A percentile compares a stretch with the other conserved stretches of the same genome.
Conservation (phyloP, 306 rosid genomes). For the Carpinus viminea region DNA sequence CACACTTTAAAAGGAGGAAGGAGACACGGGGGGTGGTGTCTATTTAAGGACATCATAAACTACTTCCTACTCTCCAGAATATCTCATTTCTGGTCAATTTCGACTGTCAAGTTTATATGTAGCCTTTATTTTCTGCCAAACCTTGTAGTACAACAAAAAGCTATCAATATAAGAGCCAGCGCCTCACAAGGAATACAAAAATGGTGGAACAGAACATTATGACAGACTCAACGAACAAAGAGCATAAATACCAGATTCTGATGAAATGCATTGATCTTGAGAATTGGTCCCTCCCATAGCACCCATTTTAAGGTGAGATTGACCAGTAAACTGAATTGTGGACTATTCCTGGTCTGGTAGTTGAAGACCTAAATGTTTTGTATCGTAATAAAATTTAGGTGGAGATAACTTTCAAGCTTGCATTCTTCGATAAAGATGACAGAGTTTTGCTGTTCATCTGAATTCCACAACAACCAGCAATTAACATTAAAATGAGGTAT, state of each 20-base stretch:
- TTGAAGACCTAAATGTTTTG: slow-evolving; percentile 35
- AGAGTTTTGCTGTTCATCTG: slow-evolving; percentile 25
- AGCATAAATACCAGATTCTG: slow-evolving; percentile 40
- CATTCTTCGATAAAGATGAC: slow-evolving; percentile 19
- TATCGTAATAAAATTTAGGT: slow-evolving; percentile 13
- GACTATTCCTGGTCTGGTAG: slow-evolving; percentile 30
- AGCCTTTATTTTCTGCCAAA: background rate
- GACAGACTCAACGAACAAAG: background rate
- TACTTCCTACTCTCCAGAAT: background rate
- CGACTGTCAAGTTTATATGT: background rate
- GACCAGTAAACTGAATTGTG: slow-evolving; percentile 21
- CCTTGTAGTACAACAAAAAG: background rate
- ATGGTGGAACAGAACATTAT: background rate
- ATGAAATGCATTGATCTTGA: slow-evolving; percentile 42
- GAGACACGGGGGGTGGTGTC: background rate
- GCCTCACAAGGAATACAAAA: background rate
- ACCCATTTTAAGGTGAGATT: slow-evolving; percentile 26
- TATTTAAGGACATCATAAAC: background rate
- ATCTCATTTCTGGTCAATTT: background rate
- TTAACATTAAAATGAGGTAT: slow-evolving; percentile 19
- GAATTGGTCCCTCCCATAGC: slow-evolving; percentile 27
- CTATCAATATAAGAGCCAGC: background rate
- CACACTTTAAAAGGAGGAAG: background rate
- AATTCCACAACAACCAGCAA: slow-evolving; percentile 23
- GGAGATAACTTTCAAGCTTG: slow-evolving; percentile 20